Conservation (phyloP, 176 grass and related monocot species). For the Carex myosuroides region DNA sequence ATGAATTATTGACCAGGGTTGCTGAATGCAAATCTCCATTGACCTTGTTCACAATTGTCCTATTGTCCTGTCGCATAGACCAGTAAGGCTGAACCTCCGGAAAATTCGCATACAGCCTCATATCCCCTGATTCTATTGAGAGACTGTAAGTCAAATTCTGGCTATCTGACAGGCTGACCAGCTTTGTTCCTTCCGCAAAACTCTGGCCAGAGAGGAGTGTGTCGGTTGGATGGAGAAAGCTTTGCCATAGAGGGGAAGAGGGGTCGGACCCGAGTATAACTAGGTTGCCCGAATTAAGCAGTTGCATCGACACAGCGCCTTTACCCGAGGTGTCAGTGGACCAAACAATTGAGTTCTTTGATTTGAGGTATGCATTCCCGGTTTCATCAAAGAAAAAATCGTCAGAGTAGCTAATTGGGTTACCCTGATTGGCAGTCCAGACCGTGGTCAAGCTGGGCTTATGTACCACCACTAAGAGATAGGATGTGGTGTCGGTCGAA, state of each 20-base stretch:
- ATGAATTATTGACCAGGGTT: conserved; percentile 45
- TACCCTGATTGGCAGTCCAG: conserved; percentile 66
- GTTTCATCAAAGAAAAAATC: conserved; percentile 56
- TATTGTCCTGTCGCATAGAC: conserved; percentile 50
- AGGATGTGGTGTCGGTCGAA: conserved; percentile 37
- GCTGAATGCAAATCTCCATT: conserved; percentile 51
- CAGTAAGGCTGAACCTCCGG: conserved; percentile 61
- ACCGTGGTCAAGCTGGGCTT: conserved; percentile 30
- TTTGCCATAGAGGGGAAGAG: conserved; percentile 71
- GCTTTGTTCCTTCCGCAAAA: conserved; percentile 52
- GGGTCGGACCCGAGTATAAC: conserved; percentile 44
- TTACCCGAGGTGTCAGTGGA: conserved; percentile 47
- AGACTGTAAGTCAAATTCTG: conserved; percentile 61
- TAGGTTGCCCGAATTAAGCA: conserved; percentile 69
- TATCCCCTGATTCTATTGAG: conserved; percentile 54
- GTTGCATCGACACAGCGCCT: conserved; percentile 42
- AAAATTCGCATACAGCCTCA: conserved; percentile 58
- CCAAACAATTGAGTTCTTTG: conserved; percentile 45
- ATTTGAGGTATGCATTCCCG: conserved; percentile 65
- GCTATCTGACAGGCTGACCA: conserved; percentile 40
- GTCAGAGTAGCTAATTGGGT: conserved; percentile 49
- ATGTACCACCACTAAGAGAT: conserved; percentile 57
- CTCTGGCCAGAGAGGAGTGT: conserved; percentile 70
- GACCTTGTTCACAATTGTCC: conserved; percentile 34
- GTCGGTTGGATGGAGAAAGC: conserved; percentile 78